Evolutionary conservation across 768 basidiomycete species (phyloP), one percentile per base, ranked within the genome.

Genomic region (Kondoa subrosea): DNA sequence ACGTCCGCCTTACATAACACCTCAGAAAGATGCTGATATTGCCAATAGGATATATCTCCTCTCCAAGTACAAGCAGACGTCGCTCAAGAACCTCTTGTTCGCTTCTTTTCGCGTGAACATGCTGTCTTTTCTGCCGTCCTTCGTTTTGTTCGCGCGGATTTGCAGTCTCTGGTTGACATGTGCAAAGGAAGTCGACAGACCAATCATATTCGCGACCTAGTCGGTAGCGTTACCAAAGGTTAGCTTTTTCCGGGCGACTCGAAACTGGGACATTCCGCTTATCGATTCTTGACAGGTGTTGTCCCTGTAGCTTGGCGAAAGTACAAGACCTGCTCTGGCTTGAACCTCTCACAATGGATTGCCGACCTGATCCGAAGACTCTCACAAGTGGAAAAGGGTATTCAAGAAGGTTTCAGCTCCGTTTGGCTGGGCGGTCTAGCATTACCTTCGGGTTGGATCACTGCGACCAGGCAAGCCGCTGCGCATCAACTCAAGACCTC

Each of bases 401-500:
- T 77, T 0, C 31, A 14, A 4, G 64, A 59, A 0, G 70, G 71
- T 12, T 50, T 50, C 40, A 8, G 40, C 21, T 50, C 40, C 40
- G 87, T 95, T 58, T 90, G 89, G 88, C 83, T 97, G 16, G 91
- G 93, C 27, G 88, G 89, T 0, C 77, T 99, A 67, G 96, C 97
- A 82, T 91, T 88, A 83, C 95, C 93, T 0, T 89, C 92, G 74
- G 92, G 91, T 1, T 97, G 91, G 76, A 83, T 97, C 73, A 96
- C 93, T 0, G 93, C 93, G 1, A 92, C 91, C 1, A 82, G 93
- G 64, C 93, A 99, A 77, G 85, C 89, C n/a, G 88, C 91, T 2
- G 95, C 93, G 1, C 92, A 96, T 76, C 81, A 85, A 66, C 90
- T 87, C 79, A 85, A 85, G 71, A 89, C 89, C 87, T 92, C 90